Conservation (phyloP, 495 filamentous ascomycete species). For the Aspergillus biplanus region DNA sequence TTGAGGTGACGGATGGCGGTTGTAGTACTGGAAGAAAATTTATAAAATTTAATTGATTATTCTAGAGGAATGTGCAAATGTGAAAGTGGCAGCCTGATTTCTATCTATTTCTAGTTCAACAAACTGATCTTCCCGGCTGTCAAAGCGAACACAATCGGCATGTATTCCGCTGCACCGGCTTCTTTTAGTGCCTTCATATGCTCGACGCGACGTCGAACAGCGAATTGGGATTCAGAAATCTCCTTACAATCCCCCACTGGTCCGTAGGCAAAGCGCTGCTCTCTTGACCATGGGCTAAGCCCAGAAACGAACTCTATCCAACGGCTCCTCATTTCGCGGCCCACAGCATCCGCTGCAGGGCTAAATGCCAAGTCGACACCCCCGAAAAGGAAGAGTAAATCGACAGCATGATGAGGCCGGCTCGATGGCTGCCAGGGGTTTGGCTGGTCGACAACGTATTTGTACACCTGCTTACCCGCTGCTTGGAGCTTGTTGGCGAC, state of each 20-base stretch:
- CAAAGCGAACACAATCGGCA: slow-evolving; percentile 39
- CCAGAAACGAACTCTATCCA: slow-evolving; percentile 43
- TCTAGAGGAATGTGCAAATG: too few species aligned
- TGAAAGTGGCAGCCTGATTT: too few species aligned
- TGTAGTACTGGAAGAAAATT: too few species aligned
- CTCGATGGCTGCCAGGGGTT: slow-evolving; percentile 51
- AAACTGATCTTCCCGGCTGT: slow-evolving; percentile 45
- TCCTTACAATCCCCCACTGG: slow-evolving; percentile 41
- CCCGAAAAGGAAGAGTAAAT: slow-evolving; percentile 47
- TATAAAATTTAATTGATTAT: too few species aligned
- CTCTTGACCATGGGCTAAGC: slow-evolving; percentile 33
- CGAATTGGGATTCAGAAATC: slow-evolving; percentile 37
- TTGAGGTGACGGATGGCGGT: too few species aligned
- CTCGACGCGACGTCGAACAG: slow-evolving; percentile 33
- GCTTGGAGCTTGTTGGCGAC: slow-evolving; percentile 34
- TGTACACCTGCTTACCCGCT: slow-evolving; percentile 37
- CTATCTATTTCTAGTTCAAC: slow-evolving; percentile 32
- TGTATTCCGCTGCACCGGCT: slow-evolving; percentile 34
- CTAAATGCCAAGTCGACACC: slow-evolving; percentile 39
- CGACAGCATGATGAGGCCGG: slow-evolving; percentile 49
- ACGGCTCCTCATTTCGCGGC: slow-evolving; percentile 38
- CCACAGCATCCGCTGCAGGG: slow-evolving; percentile 34
- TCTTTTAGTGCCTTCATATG: slow-evolving; percentile 35
- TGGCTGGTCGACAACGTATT: slow-evolving; percentile 45
- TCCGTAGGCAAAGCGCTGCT: slow-evolving; percentile 37